These are phyloP conservation scores for Cladosporium sp. DNA, from an alignment of 2,329 filamentous ascomycete genomes.

Conservation along the genomic window DNA sequence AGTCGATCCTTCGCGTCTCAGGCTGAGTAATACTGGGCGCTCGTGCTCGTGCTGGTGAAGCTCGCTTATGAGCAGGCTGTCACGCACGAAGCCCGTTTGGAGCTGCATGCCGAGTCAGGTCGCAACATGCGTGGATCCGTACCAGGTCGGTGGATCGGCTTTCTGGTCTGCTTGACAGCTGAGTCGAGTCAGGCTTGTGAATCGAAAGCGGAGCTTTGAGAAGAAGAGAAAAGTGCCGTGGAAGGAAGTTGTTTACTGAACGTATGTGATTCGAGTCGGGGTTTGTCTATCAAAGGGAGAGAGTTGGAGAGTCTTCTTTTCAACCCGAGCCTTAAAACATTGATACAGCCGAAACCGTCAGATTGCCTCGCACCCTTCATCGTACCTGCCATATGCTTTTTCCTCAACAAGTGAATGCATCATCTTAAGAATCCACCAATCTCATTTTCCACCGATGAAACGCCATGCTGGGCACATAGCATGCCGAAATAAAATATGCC, in stretches of 20 bases:
- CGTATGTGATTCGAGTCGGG: too few species aligned
- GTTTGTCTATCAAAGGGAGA: too few species aligned
- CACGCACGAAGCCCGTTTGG: not conserved
- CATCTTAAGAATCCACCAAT: not conserved
- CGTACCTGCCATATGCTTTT: too few species aligned
- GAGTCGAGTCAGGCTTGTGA: too few species aligned
- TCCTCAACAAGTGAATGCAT: not conserved
- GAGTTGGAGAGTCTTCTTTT: too few species aligned
- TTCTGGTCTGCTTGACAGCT: not conserved
- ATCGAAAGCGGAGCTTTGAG: too few species aligned
- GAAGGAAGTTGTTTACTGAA: too few species aligned
- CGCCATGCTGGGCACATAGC: not conserved
- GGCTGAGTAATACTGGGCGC: not conserved
- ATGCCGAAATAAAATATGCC: not conserved
- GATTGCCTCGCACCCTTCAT: too few species aligned
- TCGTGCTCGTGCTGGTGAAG: not conserved
- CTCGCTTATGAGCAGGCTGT: not conserved
- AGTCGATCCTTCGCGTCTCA: not conserved
- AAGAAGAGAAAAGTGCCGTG: too few species aligned
- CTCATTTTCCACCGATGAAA: not conserved
- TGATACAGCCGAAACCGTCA: too few species aligned
- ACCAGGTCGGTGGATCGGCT: not conserved
- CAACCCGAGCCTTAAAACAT: too few species aligned
- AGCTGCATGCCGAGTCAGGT: slow-evolving; percentile 1
- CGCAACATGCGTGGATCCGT: not conserved